phyloP scores from a whole-genome alignment of 768 basidiomycete species.

The Gloeophyllum trabeum region DNA sequence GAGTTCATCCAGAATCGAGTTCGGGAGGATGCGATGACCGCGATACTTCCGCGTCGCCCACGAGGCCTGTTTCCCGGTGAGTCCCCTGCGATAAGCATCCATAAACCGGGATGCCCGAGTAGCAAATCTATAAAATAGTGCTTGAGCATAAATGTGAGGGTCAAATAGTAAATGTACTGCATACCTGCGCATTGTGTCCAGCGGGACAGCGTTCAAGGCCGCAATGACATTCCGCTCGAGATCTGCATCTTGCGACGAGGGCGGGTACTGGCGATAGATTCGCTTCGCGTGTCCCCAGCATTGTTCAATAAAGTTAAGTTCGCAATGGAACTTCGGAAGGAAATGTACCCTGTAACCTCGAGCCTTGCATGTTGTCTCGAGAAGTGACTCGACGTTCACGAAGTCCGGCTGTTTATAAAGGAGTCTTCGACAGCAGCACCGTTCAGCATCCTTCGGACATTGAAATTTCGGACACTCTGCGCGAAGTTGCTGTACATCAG shows the following conservation, averaged over 20 bases:
- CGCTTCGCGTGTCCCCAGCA: constrained; percentile 19
- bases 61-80: too few species aligned
- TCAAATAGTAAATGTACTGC: too few species aligned
- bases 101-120: too few species aligned
- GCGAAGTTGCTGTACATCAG: neutral
- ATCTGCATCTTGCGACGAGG: constrained; percentile 2
- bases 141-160: too few species aligned
- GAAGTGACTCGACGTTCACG: constrained; percentile 5
- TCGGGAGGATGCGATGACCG: too few species aligned
- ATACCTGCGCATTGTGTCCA: neutral
- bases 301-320: constrained; percentile 20
- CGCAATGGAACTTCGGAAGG: constrained; percentile 19
- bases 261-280: constrained; percentile 10
- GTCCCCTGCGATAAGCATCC: too few species aligned
- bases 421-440: constrained; percentile 19
- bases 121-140: too few species aligned
- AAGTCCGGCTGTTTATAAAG: constrained; percentile 25
- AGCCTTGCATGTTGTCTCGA: constrained; percentile 1
- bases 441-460: constrained; percentile 8
- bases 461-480: constrained; percentile 18
- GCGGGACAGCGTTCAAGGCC: neutral
- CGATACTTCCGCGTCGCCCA: too few species aligned
- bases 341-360: constrained; percentile 4
- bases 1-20: too few species aligned
- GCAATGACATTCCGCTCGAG: neutral